phyloP scores from a whole-genome alignment of 441 rosid species.

The Cnidoscolus chayamansa region DNA sequence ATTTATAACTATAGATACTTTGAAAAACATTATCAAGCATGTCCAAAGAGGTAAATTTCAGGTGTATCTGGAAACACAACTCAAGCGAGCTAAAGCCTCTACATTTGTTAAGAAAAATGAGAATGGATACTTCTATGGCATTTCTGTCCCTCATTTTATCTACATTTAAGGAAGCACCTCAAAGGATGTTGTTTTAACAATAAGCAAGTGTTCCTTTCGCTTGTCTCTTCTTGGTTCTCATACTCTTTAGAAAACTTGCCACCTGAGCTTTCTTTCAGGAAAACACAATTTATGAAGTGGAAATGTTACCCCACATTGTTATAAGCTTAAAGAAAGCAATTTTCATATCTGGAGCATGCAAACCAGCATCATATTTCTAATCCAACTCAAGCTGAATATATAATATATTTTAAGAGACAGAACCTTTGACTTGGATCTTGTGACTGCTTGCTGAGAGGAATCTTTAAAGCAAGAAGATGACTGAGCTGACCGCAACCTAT shows the following conservation, averaged over 20 bases:
- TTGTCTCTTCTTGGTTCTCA: too few relatives aligned
- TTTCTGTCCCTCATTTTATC: too few relatives aligned
- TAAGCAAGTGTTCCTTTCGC: too few relatives aligned
- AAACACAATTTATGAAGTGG: not conserved
- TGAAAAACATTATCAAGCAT: too few relatives aligned
- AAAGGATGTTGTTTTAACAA: not conserved
- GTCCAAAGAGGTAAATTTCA: too few relatives aligned
- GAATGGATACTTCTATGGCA: too few relatives aligned
- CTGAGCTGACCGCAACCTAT: slow-evolving; percentile 16
- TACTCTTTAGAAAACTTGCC: too few relatives aligned
- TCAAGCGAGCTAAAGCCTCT: too few relatives aligned
- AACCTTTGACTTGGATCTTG: slow-evolving; percentile 36
- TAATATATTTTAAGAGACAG: not conserved
- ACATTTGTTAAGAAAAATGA: not conserved
- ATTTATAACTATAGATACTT: too few relatives aligned
- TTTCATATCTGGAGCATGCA: not conserved
- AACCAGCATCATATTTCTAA: not conserved
- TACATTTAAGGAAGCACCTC: too few relatives aligned
- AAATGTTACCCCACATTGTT: not conserved
- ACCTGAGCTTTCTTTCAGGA: not conserved
- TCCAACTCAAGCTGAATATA: too few relatives aligned
- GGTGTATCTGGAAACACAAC: too few relatives aligned
- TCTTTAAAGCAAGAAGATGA: slow-evolving; percentile 16
- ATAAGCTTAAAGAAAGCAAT: not conserved
- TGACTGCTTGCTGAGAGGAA: slow-evolving; percentile 13